These are phyloP conservation scores for Neoconidiobolus thromboides DNA, from an alignment of 371 early-diverging fungal species.

Conservation along the genomic window DNA sequence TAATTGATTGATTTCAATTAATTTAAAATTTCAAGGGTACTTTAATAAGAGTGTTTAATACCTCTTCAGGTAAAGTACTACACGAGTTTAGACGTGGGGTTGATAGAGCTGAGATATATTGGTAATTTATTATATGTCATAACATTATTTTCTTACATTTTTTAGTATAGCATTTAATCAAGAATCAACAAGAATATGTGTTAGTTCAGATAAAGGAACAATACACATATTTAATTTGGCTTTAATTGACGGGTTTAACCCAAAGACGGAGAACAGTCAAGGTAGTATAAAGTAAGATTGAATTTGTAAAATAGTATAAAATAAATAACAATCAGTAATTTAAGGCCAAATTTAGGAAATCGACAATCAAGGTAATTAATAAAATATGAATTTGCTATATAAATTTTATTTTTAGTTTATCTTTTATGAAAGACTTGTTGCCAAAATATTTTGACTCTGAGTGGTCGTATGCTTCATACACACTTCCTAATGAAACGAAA, in stretches of 20 bases:
- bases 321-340: not conserved
- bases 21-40: conserved; percentile 33
- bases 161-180: conserved; percentile 58
- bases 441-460: conserved; percentile 87
- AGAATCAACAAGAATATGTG: conserved; percentile 56
- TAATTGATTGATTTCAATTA: not conserved
- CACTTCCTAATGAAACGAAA: conserved; percentile 52
- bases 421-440: conserved; percentile 75
- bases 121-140: conserved; percentile 1
- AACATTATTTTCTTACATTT: not conserved
- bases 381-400: not conserved
- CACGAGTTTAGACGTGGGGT: conserved; percentile 78
- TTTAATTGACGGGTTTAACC: not conserved
- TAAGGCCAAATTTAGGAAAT: conserved; percentile 19
- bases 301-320: not conserved
- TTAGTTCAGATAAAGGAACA: conserved; percentile 83
- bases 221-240: conserved; percentile 85
- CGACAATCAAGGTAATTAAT: conserved; percentile 32
- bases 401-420: conserved; percentile 20
- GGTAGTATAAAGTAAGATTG: not conserved
- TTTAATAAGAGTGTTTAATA: conserved; percentile 73
- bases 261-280: not conserved
- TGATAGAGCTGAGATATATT: conserved; percentile 75
- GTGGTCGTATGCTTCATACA: conserved; percentile 83
- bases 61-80: conserved; percentile 44